Evolutionary conservation across 345 rosid genomes (phyloP), one percentile per base, ranked within the genome.

Genomic region (Boechera retrofracta): DNA sequence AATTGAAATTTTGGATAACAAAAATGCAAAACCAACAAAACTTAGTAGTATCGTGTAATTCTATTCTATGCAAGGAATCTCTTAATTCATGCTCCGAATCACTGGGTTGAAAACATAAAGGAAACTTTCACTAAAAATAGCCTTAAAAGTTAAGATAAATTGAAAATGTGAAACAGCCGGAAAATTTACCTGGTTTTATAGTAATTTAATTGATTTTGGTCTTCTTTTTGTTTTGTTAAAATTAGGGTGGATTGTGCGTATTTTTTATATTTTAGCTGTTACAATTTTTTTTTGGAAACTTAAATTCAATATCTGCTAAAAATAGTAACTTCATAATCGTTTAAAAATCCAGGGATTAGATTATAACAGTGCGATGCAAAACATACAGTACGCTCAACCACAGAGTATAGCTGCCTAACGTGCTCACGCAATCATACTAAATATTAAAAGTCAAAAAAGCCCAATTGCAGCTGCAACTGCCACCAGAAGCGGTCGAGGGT

Each of bases 401-500:
- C 81, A 71, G 53, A 26, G 2, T 0, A 77, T 71, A 65, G 16
- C 5, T 42, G 15, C 26, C 53, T 57, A 68, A 77, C 80, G 67
- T 77, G 71, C 47, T 77, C 67, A 77, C 36, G 18, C 32, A 64
- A 54, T 70, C 33, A 63, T 70, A 62, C 12, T 32, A 44, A 71
- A 62, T 2, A 35, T 39, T 3, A 7, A 61, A 78, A 49, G 68
- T 72, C 57, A 67, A 72, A 66, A 66, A 66, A 58, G 69, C 77
- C 81, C 73, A 62, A 28, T 9, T 57, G 48, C 73, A 78, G 68
- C 63, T 78, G 24, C 73, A 76, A 69, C 75, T 76, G 31, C 80
- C 64, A 69, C 75, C 33, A 32, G 70, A 62, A 69, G 63, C 63
- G 73, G 77, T 7, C 16, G 56, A 71, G 81, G 73, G 68, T 66